Evolutionary conservation across 2,329 filamentous ascomycete species (phyloP).

Genomic region (Aureobasidium sp.): DNA sequence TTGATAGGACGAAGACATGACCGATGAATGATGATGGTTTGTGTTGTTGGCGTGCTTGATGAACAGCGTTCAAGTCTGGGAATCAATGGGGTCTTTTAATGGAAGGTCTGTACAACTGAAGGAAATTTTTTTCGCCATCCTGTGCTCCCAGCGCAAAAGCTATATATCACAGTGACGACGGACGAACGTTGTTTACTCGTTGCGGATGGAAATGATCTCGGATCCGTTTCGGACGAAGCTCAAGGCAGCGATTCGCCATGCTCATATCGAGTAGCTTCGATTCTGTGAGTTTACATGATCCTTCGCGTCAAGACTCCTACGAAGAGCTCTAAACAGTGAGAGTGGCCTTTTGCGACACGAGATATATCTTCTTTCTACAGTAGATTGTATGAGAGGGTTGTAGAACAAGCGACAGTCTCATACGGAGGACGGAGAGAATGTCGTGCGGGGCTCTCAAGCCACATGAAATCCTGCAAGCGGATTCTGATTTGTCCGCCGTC

Average conservation of each 20-base stretch:
- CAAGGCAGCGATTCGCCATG: background rate
- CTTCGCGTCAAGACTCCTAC: no score
- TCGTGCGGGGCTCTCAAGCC: background rate
- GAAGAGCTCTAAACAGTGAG: no score
- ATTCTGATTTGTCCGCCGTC: background rate
- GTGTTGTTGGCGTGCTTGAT: background rate
- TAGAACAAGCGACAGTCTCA: no score
- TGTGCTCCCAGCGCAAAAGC: background rate
- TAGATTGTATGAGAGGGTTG: background rate
- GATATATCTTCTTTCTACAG: background rate
- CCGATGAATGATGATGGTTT: background rate
- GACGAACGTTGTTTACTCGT: background rate
- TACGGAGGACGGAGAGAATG: background rate
- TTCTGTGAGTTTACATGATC: background rate
- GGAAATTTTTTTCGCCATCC: background rate
- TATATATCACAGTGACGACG: background rate
- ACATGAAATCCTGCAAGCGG: background rate
- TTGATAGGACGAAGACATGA: background rate
- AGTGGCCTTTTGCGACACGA: no score
- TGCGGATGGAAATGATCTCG: background rate
- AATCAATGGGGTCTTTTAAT: background rate
- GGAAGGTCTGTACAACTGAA: background rate
- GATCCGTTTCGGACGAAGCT: conserved; percentile 6
- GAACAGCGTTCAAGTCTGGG: background rate
- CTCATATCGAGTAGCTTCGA: background rate